A percentile compares a stretch with the other conserved stretches of the same genome.
Conservation (phyloP, 441 rosid genomes). For the Euphorbia celastroides region DNA sequence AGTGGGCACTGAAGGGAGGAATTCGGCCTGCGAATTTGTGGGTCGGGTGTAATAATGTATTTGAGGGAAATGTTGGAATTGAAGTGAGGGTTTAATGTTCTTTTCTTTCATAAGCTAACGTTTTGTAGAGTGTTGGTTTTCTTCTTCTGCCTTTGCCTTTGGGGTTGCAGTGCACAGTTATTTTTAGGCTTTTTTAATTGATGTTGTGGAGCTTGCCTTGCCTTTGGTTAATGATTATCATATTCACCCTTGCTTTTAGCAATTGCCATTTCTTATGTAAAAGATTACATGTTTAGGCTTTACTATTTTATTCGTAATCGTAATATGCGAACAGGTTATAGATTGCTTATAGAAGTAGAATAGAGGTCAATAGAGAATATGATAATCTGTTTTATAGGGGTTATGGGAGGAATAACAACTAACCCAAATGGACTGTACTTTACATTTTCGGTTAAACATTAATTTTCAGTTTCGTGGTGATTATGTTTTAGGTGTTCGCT, state of each 20-base stretch:
- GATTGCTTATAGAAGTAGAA: too few relatives aligned
- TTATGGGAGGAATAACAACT: too few relatives aligned
- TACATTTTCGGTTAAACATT: too few relatives aligned
- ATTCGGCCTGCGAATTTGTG: constrained; percentile 7
- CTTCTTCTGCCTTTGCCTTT: constrained; percentile 17
- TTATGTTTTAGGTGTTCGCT: too few relatives aligned
- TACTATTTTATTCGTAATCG: too few relatives aligned
- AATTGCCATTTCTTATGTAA: too few relatives aligned
- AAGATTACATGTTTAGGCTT: too few relatives aligned
- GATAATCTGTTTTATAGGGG: too few relatives aligned
- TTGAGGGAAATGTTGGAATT: constrained; percentile 21
- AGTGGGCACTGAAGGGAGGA: constrained; percentile 62
- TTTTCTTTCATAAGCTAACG: constrained; percentile 30
- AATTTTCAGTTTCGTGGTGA: too few relatives aligned
- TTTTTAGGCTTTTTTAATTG: constrained; percentile 16
- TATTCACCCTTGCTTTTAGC: not conserved
- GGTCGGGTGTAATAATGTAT: constrained; percentile 23
- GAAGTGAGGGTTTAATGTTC: constrained; percentile 26
- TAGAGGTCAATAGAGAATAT: too few relatives aligned
- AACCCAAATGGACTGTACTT: too few relatives aligned
- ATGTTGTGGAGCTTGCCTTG: constrained; percentile 7
- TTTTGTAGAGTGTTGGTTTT: constrained; percentile 46
- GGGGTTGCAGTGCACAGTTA: constrained; percentile 26
- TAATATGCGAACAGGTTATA: too few relatives aligned
- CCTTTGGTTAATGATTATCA: not conserved